phyloP scores from a whole-genome alignment of 305 asterid species.

The Fraxinus albicans region DNA sequence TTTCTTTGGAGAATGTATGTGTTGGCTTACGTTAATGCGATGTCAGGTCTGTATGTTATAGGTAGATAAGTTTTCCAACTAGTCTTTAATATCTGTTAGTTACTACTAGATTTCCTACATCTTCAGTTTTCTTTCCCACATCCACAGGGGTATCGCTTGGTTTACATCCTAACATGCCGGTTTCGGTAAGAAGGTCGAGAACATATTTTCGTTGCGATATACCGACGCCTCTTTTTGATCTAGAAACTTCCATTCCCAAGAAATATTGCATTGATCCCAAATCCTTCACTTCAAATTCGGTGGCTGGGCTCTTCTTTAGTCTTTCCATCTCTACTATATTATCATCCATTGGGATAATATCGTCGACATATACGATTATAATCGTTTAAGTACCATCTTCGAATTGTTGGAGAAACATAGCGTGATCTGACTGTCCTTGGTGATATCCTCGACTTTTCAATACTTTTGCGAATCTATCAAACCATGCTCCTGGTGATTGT shows the following conservation, averaged over 20 bases:
- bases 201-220: neutral
- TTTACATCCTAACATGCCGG: neutral
- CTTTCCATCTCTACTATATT: neutral
- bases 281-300: neutral
- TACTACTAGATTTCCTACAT: neutral
- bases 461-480: neutral
- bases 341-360: neutral
- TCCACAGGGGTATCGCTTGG: neutral
- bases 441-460: neutral
- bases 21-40: neutral
- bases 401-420: neutral
- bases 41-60: neutral
- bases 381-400: neutral
- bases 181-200: neutral
- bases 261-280: neutral
- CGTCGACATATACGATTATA: neutral
- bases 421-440: neutral
- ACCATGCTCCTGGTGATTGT: neutral
- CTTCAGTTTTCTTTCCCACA: neutral
- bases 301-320: neutral
- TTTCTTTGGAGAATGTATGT: neutral
- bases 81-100: neutral
- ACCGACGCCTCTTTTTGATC: neutral
- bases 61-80: neutral
- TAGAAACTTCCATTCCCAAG: neutral